Evolutionary conservation across 2,329 filamentous ascomycete species (phyloP).

Genomic region (Pseudophaeomoniella oleicola): DNA sequence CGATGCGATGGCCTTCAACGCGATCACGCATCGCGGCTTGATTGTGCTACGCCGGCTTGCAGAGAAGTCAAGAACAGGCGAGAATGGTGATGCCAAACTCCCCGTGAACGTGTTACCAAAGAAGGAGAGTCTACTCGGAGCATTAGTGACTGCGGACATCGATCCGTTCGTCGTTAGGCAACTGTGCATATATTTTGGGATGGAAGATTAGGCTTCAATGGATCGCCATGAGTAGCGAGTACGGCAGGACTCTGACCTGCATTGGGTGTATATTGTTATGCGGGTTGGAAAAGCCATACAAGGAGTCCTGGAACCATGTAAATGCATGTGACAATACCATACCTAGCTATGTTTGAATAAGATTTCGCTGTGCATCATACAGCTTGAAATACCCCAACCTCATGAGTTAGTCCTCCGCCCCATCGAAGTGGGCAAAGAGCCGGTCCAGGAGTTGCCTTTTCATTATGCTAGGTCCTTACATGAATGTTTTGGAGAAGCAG

Average conservation of each 20-base stretch:
- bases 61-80: slow-evolving; percentile 45
- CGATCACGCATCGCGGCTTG: slow-evolving; percentile 53
- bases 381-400: no score
- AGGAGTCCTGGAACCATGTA: not conserved
- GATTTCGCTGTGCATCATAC: no score
- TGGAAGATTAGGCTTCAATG: slow-evolving; percentile 27
- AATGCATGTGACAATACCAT: not conserved
- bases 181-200: slow-evolving; percentile 47
- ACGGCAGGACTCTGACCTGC: no score
- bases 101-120: slow-evolving; percentile 32
- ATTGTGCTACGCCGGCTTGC: slow-evolving; percentile 52
- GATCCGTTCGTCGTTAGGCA: slow-evolving; percentile 52
- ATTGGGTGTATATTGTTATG: not conserved
- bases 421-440: no score
- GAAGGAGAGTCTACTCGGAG: slow-evolving; percentile 52
- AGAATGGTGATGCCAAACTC: slow-evolving; percentile 20
- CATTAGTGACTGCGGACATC: slow-evolving; percentile 51
- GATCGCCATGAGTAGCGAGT: no score
- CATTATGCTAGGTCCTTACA: no score
- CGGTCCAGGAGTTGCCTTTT: no score
- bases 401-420: no score
- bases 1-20: slow-evolving; percentile 26
- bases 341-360: not conserved
- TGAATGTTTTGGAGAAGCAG: no score
- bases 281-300: not conserved